These are phyloP conservation scores for Thelephora aurantiotincta DNA, from an alignment of 768 basidiomycete genomes.

Conservation along the genomic window DNA sequence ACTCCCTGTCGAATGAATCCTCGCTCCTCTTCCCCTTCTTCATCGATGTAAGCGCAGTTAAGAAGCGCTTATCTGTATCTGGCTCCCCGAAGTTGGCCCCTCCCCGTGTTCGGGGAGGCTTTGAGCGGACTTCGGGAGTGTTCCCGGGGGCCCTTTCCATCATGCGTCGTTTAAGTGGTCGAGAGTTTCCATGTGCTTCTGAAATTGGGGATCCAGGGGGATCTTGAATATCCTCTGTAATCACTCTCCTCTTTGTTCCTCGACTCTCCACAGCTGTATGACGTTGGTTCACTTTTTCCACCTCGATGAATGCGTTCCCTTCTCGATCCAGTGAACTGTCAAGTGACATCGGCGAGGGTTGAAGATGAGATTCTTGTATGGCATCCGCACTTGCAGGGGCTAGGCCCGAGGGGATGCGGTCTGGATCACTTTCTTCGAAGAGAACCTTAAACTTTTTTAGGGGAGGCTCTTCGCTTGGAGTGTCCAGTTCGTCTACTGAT, in stretches of 20 bases:
- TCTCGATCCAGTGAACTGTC: not conserved
- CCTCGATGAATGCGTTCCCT: not conserved
- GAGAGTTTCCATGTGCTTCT: not conserved
- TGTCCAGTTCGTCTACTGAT: conserved; percentile 12
- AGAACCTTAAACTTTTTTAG: conserved; percentile 58
- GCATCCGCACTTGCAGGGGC: not conserved
- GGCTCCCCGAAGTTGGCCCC: conserved; percentile 32
- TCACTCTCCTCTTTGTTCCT: not conserved
- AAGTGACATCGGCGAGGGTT: not conserved
- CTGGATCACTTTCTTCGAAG: conserved; percentile 52
- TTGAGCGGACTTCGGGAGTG: not conserved
- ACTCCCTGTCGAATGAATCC: conserved; percentile 65
- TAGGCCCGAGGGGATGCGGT: conserved; percentile 14
- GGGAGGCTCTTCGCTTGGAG: conserved; percentile 34
- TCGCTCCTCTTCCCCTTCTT: conserved; percentile 56
- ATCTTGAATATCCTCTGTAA: not conserved
- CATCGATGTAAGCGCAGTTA: conserved; percentile 60
- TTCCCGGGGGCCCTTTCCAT: not conserved
- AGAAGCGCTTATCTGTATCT: conserved; percentile 55
- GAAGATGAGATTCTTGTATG: not conserved
- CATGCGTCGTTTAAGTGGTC: not conserved
- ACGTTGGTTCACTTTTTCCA: not conserved
- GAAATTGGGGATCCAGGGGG: not conserved
- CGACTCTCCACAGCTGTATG: not conserved
- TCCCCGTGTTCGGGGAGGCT: not conserved